Conservation (phyloP, 2,329 filamentous ascomycete genomes). For the Penicillium sp. region DNA sequence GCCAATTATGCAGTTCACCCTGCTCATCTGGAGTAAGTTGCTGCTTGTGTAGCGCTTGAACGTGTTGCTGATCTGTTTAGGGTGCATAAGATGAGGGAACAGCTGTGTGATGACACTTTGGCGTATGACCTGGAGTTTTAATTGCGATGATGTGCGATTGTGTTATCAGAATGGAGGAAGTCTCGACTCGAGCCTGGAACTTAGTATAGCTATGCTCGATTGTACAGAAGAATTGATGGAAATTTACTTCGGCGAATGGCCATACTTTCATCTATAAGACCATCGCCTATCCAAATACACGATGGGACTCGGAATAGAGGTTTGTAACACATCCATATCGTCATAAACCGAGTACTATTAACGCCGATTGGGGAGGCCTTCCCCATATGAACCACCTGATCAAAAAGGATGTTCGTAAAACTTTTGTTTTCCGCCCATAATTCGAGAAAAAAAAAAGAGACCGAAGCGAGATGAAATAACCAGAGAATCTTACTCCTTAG, state of each 20-base stretch:
- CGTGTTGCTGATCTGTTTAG: constrained; percentile 20
- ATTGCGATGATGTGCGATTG: neutral
- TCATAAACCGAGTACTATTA: constrained; percentile 13
- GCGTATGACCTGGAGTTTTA: constrained; percentile 44
- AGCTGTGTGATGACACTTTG: constrained; percentile 43
- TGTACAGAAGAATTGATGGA: neutral
- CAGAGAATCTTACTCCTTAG: constrained; percentile 36
- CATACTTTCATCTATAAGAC: neutral
- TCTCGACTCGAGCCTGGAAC: neutral
- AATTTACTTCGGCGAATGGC: neutral
- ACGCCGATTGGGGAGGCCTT: constrained; percentile 20
- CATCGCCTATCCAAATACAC: neutral
- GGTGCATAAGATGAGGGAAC: constrained; percentile 40
- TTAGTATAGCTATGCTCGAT: neutral
- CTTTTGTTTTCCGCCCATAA: constrained; percentile 21
- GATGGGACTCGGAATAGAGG: neutral
- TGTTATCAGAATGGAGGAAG: neutral
- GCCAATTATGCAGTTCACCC: constrained; percentile 46
- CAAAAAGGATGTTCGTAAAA: constrained; percentile 19
- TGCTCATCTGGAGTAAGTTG: constrained; percentile 45
- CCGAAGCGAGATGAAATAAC: constrained; percentile 9
- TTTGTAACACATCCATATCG: constrained; percentile 4
- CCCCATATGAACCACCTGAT: constrained; percentile 17
- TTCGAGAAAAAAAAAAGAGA: constrained; percentile 17
- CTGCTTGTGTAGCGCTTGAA: too few relatives aligned